A percentile compares a stretch with the other conserved stretches of the same genome.
Evolutionary conservation across 805 yeast genomes (phyloP).

Genomic region (Pichia manshurica): DNA sequence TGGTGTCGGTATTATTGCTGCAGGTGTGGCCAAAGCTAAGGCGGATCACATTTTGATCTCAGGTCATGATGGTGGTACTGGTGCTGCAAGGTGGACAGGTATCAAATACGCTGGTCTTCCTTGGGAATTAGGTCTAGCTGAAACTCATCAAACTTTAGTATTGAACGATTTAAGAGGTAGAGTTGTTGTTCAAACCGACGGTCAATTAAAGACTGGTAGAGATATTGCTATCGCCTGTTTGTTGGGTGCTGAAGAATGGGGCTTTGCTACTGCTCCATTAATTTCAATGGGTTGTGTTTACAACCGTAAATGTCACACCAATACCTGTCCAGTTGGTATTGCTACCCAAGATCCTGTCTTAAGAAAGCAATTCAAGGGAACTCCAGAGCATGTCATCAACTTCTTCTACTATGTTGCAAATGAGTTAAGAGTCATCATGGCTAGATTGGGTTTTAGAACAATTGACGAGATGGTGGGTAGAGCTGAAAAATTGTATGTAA

Average conservation of each 20-base stretch:
- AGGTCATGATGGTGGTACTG: conserved; percentile 99
- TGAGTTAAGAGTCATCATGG: conserved; percentile 90
- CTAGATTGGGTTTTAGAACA: conserved; percentile 89
- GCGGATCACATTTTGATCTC: conserved; percentile 94
- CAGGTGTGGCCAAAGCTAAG: conserved; percentile 98
- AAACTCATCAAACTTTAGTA: conserved; percentile 95
- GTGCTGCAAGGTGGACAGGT: conserved; percentile 98
- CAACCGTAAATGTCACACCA: conserved; percentile 91
- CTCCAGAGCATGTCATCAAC: conserved; percentile 97
- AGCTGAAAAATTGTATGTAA: conserved; percentile 81
- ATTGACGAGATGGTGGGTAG: conserved; percentile 98
- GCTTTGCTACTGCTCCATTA: conserved; percentile 94
- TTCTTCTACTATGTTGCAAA: conserved; percentile 93
- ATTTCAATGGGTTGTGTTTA: conserved; percentile 97
- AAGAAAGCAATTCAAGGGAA: conserved; percentile 87
- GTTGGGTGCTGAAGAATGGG: conserved; percentile 98
- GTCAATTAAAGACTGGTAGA: conserved; percentile 94
- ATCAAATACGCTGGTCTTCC: conserved; percentile 97
- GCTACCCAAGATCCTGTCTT: conserved; percentile 97
- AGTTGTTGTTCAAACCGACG: conserved; percentile 95
- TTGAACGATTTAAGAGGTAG: conserved; percentile 94
- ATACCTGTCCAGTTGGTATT: conserved; percentile 96
- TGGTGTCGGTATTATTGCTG: conserved; percentile 98
- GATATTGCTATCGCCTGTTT: conserved; percentile 95
- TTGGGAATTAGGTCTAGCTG: conserved; percentile 98